phyloP scores from a whole-genome alignment of 2,329 filamentous ascomycete genomes.

The Hirsutella minnesotensis region DNA sequence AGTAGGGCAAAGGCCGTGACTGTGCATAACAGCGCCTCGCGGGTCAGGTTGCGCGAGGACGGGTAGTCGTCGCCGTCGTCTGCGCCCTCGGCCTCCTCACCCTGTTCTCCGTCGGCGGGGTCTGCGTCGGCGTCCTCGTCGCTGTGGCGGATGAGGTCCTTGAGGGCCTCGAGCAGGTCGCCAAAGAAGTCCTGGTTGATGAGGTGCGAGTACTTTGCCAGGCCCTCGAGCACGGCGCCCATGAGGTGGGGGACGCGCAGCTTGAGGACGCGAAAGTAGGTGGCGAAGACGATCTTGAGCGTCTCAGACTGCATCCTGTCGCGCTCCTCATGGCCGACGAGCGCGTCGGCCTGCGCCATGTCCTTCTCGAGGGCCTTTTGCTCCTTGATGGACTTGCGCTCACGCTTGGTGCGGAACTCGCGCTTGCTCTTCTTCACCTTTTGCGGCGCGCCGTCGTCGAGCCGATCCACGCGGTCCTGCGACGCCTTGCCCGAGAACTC shows the following conservation, averaged over 20 bases:
- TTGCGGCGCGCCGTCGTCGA: constrained; percentile 3
- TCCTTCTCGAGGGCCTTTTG: constrained; percentile 84
- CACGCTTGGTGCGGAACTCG: constrained; percentile 80
- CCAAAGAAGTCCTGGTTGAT: constrained; percentile 99
- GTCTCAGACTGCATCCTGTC: constrained; percentile 94
- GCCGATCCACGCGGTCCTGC: constrained; percentile 56
- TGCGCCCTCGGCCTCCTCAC: constrained; percentile 30
- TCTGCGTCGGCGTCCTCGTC: constrained; percentile 41
- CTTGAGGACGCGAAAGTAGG: constrained; percentile 92
- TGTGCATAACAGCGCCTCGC: constrained; percentile 85
- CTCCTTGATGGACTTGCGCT: constrained; percentile 74
- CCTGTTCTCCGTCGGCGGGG: constrained; percentile 20
- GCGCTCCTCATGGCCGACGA: constrained; percentile 82
- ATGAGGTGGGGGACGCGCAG: constrained; percentile 70
- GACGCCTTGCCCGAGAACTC: constrained; percentile 83
- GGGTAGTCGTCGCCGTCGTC: constrained; percentile 34
- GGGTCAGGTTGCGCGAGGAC: constrained; percentile 58
- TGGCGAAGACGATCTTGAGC: constrained; percentile 87
- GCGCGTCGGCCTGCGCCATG: constrained; percentile 82
- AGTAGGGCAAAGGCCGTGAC: constrained; percentile 95
- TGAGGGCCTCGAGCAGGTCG: constrained; percentile 84
- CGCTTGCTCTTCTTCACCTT: constrained; percentile 54
- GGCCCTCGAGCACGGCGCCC: constrained; percentile 91
- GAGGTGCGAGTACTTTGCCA: constrained; percentile 87
- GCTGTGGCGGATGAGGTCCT: constrained; percentile 77